Base-by-base conservation (phyloP, 805 yeast species). In the Schwanniomyces occidentalis region DNA sequence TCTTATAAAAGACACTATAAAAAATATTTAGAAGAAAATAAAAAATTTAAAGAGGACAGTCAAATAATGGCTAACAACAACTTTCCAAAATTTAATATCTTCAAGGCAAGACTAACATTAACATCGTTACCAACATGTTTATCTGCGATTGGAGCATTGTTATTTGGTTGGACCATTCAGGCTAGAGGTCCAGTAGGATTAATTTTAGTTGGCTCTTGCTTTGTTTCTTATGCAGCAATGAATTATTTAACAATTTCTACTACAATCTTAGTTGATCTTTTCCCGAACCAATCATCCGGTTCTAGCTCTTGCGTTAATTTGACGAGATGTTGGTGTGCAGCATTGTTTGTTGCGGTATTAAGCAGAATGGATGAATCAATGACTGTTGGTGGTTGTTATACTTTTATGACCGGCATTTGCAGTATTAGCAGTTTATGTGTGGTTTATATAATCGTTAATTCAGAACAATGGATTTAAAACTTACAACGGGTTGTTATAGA, bases 131-230 rank as follows among this genome's bases (percentile, higher is more conserved):
- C 84, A 3, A 54, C 76, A 2, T 23, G 66, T 2, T 44, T 76
- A 5, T 50, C 73, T 3, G 44, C 56, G 17, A 67, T 66, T 0
- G 63, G 69, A 8, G 49, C 73, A 0, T 41, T 82, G 4, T 57
- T 80, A 5, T 83, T 73, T 56, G 95, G 91, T 2, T 86, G 95
- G 95, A 74, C 85, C 39, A 45, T 85, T 8, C 61, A 73, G 16
- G 50, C 63, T 12, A 53, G 62, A 13, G 71, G 71, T 1, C 61
- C 64, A 23, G 54, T 80, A 24, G 73, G 81, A 0, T 73, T 73
- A 0, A 73, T 82, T 3, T 53, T 84, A 9, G 67, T 84, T 0
- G 57, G 73, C 38, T 60, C 80, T 5, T 82, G 78, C 32, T 49
- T 80, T 19, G 64, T 75, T 1, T 76, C 88, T 4, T 54, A 71